These are phyloP conservation scores for Cercospora sp. DNA, from an alignment of 2,329 filamentous ascomycete genomes.

Conservation along the genomic window DNA sequence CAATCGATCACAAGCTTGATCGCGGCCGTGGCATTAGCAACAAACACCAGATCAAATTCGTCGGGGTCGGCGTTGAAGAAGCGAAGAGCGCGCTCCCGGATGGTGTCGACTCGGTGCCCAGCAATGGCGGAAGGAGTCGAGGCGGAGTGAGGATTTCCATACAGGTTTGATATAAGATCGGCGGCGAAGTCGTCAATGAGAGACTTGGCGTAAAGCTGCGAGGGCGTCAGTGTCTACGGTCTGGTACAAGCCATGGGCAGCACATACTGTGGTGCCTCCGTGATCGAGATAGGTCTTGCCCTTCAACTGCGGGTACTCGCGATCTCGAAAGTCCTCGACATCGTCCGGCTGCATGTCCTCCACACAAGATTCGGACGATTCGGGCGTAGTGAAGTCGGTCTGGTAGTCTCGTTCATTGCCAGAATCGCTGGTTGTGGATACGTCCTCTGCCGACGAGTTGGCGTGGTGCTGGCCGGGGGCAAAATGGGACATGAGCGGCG, in stretches of 20 bases:
- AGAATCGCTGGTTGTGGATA: constrained; percentile 38
- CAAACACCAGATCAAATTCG: constrained; percentile 63
- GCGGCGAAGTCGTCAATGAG: constrained; percentile 57
- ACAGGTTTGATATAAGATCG: constrained; percentile 59
- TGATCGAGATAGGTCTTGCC: constrained; percentile 47
- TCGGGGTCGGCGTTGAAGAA: constrained; percentile 61
- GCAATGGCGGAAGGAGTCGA: constrained; percentile 60
- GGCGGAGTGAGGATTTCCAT: constrained; percentile 68
- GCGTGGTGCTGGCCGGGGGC: constrained; percentile 22
- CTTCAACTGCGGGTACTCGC: constrained; percentile 47
- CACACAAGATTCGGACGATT: constrained; percentile 33
- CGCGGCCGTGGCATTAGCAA: constrained; percentile 62
- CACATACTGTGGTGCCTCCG: constrained; percentile 44
- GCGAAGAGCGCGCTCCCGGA: constrained; percentile 54
- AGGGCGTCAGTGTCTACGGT: constrained; percentile 14
- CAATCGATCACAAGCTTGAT: constrained; percentile 62
- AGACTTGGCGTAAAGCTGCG: constrained; percentile 57
- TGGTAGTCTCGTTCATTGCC: constrained; percentile 38
- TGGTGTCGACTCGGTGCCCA: constrained; percentile 58
- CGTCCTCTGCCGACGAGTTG: constrained; percentile 35
- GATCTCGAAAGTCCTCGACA: constrained; percentile 43
- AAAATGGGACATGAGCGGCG: constrained; percentile 24
- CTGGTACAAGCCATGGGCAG: neutral
- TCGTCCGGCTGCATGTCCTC: constrained; percentile 40
- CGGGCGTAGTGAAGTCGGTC: constrained; percentile 41